Evolutionary conservation across 352 stramenopile genomes (phyloP).

Genomic region (Phytophthora fragariaefolia): DNA sequence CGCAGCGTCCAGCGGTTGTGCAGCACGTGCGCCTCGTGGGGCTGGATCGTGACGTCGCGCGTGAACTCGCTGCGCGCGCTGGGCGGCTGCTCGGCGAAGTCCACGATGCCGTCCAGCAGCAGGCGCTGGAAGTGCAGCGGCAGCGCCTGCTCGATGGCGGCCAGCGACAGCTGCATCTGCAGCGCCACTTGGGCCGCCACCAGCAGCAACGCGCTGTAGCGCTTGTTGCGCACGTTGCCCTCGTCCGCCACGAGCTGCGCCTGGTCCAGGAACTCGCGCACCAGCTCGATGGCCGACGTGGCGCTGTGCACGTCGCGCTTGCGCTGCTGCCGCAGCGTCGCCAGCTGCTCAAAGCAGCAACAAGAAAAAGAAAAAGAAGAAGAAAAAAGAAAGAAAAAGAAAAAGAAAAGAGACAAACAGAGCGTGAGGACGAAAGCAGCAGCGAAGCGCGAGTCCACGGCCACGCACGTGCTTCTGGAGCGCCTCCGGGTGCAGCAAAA

Average conservation of each 20-base stretch:
- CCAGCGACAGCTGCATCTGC: slow-evolving; percentile 72
- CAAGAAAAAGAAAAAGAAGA: background rate
- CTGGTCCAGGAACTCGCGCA: slow-evolving; percentile 87
- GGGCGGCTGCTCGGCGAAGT: slow-evolving; percentile 61
- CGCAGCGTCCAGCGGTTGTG: slow-evolving; percentile 84
- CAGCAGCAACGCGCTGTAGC: slow-evolving; percentile 73
- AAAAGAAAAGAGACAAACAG: background rate
- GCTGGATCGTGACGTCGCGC: slow-evolving; percentile 39
- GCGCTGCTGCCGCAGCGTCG: slow-evolving; percentile 55
- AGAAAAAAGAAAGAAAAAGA: background rate
- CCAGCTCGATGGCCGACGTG: slow-evolving; percentile 78
- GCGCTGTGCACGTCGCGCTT: slow-evolving; percentile 52
- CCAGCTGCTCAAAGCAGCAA: slow-evolving; percentile 41
- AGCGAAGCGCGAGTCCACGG: background rate
- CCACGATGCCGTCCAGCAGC: slow-evolving; percentile 81
- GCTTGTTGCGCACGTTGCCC: slow-evolving; percentile 76
- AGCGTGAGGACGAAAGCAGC: background rate
- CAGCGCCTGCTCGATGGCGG: slow-evolving; percentile 60
- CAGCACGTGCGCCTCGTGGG: slow-evolving; percentile 63
- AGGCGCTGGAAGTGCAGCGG: slow-evolving; percentile 84
- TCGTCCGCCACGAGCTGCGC: slow-evolving; percentile 83
- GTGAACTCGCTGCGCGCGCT: slow-evolving; percentile 41
- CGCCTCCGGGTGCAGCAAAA: slow-evolving; percentile 80
- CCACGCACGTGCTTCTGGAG: slow-evolving; percentile 75
- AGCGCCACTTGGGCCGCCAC: slow-evolving; percentile 79